Conservation (phyloP, 2,329 filamentous ascomycete species). For the Cordyceps tenuipes region DNA sequence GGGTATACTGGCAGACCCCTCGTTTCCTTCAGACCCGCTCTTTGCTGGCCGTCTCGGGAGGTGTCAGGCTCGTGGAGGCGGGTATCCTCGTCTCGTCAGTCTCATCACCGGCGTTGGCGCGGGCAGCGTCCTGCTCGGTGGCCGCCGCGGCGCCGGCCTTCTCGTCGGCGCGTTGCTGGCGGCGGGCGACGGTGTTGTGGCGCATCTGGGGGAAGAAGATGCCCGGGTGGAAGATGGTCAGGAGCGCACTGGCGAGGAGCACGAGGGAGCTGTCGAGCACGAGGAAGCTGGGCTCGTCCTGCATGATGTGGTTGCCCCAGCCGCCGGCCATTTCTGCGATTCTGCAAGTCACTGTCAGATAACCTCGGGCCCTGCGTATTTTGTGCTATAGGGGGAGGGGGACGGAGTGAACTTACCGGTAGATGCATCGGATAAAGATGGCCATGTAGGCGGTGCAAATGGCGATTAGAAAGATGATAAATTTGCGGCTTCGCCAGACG, state of each 20-base stretch:
- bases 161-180: conserved; percentile 4
- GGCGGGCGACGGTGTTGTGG: conserved; percentile 5
- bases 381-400: not conserved
- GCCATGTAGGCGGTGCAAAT: conserved; percentile 35
- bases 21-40: conserved; percentile 11
- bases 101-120: conserved; percentile 6
- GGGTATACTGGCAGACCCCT: not conserved
- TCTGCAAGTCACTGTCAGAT: conserved; percentile 25
- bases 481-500: conserved; percentile 35
- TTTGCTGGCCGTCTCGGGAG: conserved; percentile 21
- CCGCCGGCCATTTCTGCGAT: conserved; percentile 57
- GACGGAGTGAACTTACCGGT: conserved; percentile 31
- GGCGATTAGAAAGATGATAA: conserved; percentile 36
- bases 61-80: not conserved
- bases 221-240: conserved; percentile 47
- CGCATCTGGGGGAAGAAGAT: conserved; percentile 47
- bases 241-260: conserved; percentile 38
- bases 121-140: not conserved
- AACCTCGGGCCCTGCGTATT: not conserved
- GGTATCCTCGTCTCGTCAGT: conserved; percentile 14
- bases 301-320: conserved; percentile 57
- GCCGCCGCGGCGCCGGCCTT: not conserved
- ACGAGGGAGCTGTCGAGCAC: conserved; percentile 47
- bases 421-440: conserved; percentile 45
- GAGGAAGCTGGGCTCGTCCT: conserved; percentile 51